These are phyloP conservation scores for Ordospora colligata DNA, from an alignment of 371 early-diverging fungal genomes.

Conservation along the genomic window DNA sequence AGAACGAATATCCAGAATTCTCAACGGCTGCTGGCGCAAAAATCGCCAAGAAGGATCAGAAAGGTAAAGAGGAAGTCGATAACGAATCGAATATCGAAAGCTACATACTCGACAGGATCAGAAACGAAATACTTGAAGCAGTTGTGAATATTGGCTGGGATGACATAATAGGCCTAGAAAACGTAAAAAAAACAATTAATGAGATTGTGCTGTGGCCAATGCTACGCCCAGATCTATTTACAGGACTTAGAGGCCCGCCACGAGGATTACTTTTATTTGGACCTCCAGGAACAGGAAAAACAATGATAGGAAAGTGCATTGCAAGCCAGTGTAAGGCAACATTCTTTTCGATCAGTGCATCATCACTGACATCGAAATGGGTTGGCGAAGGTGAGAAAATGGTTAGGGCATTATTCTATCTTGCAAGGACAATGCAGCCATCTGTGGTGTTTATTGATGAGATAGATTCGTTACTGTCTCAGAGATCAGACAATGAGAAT, in stretches of 20 bases:
- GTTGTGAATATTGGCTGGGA: constrained; percentile 63
- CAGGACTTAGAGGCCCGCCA: constrained; percentile 71
- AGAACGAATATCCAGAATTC: constrained; percentile 15
- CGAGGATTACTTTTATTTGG: constrained; percentile 66
- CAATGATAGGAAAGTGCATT: constrained; percentile 78
- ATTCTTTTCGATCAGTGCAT: constrained; percentile 76
- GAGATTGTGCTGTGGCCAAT: constrained; percentile 75
- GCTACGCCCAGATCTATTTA: constrained; percentile 73
- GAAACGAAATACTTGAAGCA: constrained; percentile 50
- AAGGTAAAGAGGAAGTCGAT: neutral
- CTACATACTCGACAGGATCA: constrained; percentile 47
- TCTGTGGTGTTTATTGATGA: constrained; percentile 76
- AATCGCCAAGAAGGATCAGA: neutral
- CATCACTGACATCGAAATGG: constrained; percentile 82
- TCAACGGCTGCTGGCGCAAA: constrained; percentile 10
- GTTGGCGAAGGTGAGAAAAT: constrained; percentile 88
- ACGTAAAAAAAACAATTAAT: constrained; percentile 71
- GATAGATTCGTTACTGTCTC: constrained; percentile 79
- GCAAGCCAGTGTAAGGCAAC: constrained; percentile 79
- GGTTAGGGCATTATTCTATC: constrained; percentile 78
- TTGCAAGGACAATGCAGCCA: constrained; percentile 74
- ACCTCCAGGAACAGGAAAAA: constrained; percentile 73
- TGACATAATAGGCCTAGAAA: constrained; percentile 77
- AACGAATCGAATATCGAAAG: constrained; percentile 28
- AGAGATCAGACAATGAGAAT: constrained; percentile 74